Evolutionary conservation across 2,329 filamentous ascomycete species (phyloP).

Genomic region (Didymosphaeria variabile): DNA sequence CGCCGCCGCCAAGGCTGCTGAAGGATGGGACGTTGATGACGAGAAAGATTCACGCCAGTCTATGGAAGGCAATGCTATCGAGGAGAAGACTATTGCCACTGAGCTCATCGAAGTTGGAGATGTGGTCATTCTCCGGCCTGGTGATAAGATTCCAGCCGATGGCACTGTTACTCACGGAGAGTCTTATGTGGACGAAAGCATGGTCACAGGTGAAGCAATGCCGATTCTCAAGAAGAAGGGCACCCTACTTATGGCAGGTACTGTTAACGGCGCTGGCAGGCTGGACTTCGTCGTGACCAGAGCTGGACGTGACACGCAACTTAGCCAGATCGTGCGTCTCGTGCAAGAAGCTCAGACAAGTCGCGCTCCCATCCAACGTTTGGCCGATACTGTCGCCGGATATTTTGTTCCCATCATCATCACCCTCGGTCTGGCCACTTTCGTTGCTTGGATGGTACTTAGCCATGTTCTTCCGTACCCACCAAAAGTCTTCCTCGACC

Average conservation of each 20-base stretch:
- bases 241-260: conserved; percentile 84
- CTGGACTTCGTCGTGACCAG: conserved; percentile 92
- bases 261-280: conserved; percentile 91
- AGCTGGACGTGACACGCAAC: conserved; percentile 92
- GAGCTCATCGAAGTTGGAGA: conserved; percentile 95
- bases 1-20: conserved; percentile 87
- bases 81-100: conserved; percentile 87
- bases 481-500: conserved; percentile 85
- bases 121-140: conserved; percentile 89
- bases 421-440: conserved; percentile 82
- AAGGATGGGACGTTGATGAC: conserved; percentile 70
- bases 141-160: conserved; percentile 96
- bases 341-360: conserved; percentile 97
- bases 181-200: conserved; percentile 95
- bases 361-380: conserved; percentile 89
- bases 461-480: conserved; percentile 85
- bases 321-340: conserved; percentile 98
- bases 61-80: conserved; percentile 68
- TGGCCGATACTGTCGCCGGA: conserved; percentile 89
- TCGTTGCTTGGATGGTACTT: conserved; percentile 91
- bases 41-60: conserved; percentile 56
- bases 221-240: conserved; percentile 90
- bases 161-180: conserved; percentile 87
- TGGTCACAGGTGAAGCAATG: conserved; percentile 98
- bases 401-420: conserved; percentile 95